A percentile compares a stretch with the other conserved stretches of the same genome.
Evolutionary conservation across 2,329 filamentous ascomycete genomes (phyloP).

Genomic region (Didymella pinodella): DNA sequence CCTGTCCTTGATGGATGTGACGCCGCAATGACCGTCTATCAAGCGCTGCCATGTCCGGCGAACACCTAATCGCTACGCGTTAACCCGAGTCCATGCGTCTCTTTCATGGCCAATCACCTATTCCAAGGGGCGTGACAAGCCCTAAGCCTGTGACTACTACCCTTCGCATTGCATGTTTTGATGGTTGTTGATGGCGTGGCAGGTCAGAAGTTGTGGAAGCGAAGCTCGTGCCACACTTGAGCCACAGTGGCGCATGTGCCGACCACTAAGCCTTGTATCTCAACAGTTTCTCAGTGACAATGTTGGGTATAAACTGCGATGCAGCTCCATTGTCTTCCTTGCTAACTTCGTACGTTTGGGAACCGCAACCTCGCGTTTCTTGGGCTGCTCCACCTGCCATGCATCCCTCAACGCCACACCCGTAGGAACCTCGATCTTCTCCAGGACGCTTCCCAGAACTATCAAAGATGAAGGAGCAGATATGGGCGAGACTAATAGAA

Average conservation of each 20-base stretch:
- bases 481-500: neutral
- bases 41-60: conserved; percentile 82
- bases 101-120: conserved; percentile 58
- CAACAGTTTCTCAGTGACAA: neutral
- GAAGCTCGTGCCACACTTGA: conserved; percentile 21
- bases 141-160: conserved; percentile 61
- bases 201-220: conserved; percentile 4
- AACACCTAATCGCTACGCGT: conserved; percentile 60
- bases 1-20: conserved; percentile 73
- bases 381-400: neutral
- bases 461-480: neutral
- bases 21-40: conserved; percentile 79
- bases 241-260: conserved; percentile 25
- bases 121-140: conserved; percentile 72
- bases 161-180: conserved; percentile 57
- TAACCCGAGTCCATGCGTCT: neutral
- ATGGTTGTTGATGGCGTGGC: conserved; percentile 29
- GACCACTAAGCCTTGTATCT: neutral
- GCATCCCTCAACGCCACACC: conserved; percentile 13
- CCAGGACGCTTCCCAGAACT: neutral
- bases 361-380: conserved; percentile 8
- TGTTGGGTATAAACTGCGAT: neutral
- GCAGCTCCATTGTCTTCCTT: neutral
- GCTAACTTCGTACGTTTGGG: neutral
- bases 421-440: neutral